Conservation (phyloP, 495 filamentous ascomycete species). For the Terfezia claveryi region DNA sequence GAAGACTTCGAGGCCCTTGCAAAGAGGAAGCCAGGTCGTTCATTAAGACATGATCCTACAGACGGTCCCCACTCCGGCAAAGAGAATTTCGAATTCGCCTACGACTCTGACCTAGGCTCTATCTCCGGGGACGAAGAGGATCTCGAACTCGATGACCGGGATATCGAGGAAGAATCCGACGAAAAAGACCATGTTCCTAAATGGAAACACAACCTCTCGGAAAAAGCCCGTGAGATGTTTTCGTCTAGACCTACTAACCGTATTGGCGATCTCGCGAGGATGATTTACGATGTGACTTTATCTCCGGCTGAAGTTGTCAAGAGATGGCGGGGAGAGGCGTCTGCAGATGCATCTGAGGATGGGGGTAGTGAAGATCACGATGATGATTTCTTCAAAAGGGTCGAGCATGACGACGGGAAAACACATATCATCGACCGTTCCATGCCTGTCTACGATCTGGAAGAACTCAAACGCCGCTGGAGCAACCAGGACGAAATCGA, state of each 20-base stretch:
- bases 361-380: slow-evolving; percentile 29
- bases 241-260: slow-evolving; percentile 44
- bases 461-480: slow-evolving; percentile 67
- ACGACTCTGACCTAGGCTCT: slow-evolving; percentile 89
- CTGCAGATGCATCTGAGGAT: slow-evolving; percentile 7
- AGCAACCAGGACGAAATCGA: slow-evolving; percentile 55
- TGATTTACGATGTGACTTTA: slow-evolving; percentile 73
- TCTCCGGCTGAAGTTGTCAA: slow-evolving; percentile 50
- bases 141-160: slow-evolving; percentile 37
- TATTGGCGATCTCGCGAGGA: slow-evolving; percentile 52
- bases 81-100: slow-evolving; percentile 65
- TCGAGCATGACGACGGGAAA: slow-evolving; percentile 39
- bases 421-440: slow-evolving; percentile 46
- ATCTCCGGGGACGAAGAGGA: slow-evolving; percentile 45
- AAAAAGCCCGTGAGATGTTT: slow-evolving; percentile 51
- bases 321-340: slow-evolving; percentile 51
- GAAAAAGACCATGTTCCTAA: slow-evolving; percentile 43
- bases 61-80: slow-evolving; percentile 20
- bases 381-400: slow-evolving; percentile 65
- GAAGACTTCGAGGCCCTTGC: slow-evolving; percentile 25
- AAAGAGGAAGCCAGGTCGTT: slow-evolving; percentile 31
- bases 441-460: slow-evolving; percentile 61
- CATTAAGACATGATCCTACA: slow-evolving; percentile 25
- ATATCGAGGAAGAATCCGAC: slow-evolving; percentile 26
- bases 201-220: slow-evolving; percentile 75